Evolutionary conservation across 345 rosid species (phyloP), one percentile per base, ranked within the genome.

Genomic region (Sisymbrium irio): DNA sequence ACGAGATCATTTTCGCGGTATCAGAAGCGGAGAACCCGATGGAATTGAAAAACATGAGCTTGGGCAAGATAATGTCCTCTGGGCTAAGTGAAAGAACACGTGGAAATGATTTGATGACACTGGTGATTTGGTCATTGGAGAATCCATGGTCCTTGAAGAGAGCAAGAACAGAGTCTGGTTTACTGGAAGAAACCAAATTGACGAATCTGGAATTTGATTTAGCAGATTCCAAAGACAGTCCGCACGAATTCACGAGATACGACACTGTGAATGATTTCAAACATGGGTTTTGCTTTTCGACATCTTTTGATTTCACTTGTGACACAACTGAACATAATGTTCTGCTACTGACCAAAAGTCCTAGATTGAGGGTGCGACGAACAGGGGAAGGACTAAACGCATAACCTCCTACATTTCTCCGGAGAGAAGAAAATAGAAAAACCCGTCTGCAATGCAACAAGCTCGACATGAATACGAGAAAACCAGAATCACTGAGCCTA

Each of bases 71-170:
- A 13, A 49, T 67, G 13, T 44, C 60, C 59, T 66, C 73, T 3
- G 51, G 20, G 33, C 47, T 37, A 3, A 33, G 28, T 7, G 33
- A 10, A 1, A 82, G 81, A 15, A 80, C 0, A 2, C 5, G 3
- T 0, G 83, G 82, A 2, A 35, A 42, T 1, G 11, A 32, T 41
- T 27, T 56, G 47, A 75, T 53, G 22, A 68, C 42, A 7, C 5
- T 27, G 15, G 60, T 17, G 25, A 83, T 69, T 4, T 83, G 80
- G 50, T 70, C 63, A 11, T 9, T 14, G 27, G 65, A 20, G 73
- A 79, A 79, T 10, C 82, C 82, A 47, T 75, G 55, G 27, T 39
- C 19, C n/a, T 37, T 74, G n/a, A 74, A 45, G 49, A 79, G 33
- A 37, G 62, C 37, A 2, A 78, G 74, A 13, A 78, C 75, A 25